Evolutionary conservation across 139 green algal genomes (phyloP), one percentile per base, ranked within the genome.

Genomic region (Nannochloris sp.): DNA sequence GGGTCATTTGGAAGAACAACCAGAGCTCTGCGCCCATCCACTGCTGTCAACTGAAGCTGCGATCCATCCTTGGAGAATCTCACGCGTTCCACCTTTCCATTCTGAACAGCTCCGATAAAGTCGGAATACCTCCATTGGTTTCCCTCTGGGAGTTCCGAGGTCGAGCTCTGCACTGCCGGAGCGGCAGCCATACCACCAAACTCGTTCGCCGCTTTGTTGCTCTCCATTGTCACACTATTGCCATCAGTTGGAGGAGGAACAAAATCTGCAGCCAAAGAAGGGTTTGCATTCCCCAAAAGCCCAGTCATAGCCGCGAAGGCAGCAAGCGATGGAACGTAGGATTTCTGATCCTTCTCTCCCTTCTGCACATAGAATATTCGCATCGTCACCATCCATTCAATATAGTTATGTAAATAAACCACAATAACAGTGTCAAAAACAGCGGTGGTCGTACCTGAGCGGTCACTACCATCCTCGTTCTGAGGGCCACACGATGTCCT

Each of bases 51-150:
- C 71, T 89, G 77, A 55, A 95, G 73, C 67, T 84, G 73, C 37
- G 73, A 78, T 67, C 94, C 94, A 63, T 99, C 94, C 84, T 98
- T 99, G 79, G 68, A 77, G 82, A 99, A 99, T 37, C 94, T 83
- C 40, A 98, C 93, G 53, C 93, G 89, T 83, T 99, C 94, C 0
- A 99, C 89, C 79, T 96, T 95, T 74, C 87, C 86, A 20, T 51
- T 17, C 56, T 82, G 68, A 3, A 99, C 94, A 3, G 94, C 94
- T 10, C 78, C 79, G 57, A 99, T 82, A 73, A 99, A 98, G 64
- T 99, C 94, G 49, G 68, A 86, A 82, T 98, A 98, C 10, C 94
- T 78, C 94, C 94, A 99, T 74, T 96, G 84, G 70, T 82, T 91
- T 72, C 93, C 92, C 78, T 99, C 94, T 17, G 94, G 94, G 62